Conservation (phyloP, 768 basidiomycete genomes). For the Auriculariales sp. region DNA sequence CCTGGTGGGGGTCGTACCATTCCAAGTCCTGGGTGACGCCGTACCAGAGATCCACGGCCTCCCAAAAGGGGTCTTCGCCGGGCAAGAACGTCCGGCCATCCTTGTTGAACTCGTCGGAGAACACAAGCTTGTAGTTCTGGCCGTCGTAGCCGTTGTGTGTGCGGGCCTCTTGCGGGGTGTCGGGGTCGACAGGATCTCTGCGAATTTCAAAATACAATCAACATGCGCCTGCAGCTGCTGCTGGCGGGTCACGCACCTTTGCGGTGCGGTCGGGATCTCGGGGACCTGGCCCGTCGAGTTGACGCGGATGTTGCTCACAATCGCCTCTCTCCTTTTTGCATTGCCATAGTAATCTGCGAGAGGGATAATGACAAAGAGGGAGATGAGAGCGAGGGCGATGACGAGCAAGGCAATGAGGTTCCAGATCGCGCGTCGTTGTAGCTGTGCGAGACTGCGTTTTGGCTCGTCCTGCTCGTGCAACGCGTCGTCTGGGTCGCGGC, state of each 20-base stretch:
- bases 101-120: conserved; percentile 79
- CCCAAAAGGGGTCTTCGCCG: conserved; percentile 84
- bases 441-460: conserved; percentile 39
- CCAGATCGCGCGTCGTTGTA: conserved; percentile 49
- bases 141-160: conserved; percentile 37
- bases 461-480: conserved; percentile 72
- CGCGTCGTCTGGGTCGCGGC: conserved; percentile 64
- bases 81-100: conserved; percentile 72
- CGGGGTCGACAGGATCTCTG: conserved; percentile 56
- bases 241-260: not conserved
- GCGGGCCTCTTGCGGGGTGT: conserved; percentile 49
- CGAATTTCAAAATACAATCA: no score
- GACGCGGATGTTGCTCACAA: conserved; percentile 49
- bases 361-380: conserved; percentile 56
- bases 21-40: conserved; percentile 38
- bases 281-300: conserved; percentile 61
- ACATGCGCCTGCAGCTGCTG: not conserved
- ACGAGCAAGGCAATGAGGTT: conserved; percentile 31
- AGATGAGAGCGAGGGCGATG: conserved; percentile 50
- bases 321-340: conserved; percentile 22
- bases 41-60: conserved; percentile 46
- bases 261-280: conserved; percentile 45
- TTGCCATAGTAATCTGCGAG: conserved; percentile 58
- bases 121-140: conserved; percentile 50
- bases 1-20: conserved; percentile 77